phyloP scores from a whole-genome alignment of 805 yeast species.

The Sugiyamaella qingdaonensis region DNA sequence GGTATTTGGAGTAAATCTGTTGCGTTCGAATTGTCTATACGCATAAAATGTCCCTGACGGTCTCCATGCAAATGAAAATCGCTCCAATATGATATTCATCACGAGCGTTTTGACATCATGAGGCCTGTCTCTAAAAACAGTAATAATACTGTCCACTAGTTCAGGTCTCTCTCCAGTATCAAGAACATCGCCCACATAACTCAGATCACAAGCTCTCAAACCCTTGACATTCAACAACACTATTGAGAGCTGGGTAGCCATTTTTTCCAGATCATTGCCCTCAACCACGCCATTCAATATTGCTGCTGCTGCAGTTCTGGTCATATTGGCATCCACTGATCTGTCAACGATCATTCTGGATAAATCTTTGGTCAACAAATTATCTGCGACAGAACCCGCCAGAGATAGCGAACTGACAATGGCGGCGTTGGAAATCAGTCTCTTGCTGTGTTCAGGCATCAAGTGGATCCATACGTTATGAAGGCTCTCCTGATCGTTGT shows the following conservation, averaged over 20 bases:
- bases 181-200: not conserved
- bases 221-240: not conserved
- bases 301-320: not conserved
- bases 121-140: not conserved
- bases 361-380: not conserved
- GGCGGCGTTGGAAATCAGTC: not conserved
- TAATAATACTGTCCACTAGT: not conserved
- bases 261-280: not conserved
- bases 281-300: not conserved
- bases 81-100: constrained; percentile 11
- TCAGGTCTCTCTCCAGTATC: not conserved
- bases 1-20: constrained; percentile 12
- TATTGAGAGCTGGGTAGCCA: not conserved
- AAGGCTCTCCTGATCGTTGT: not conserved
- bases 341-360: not conserved
- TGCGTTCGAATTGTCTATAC: constrained; percentile 7
- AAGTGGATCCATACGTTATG: not conserved
- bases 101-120: constrained; percentile 5
- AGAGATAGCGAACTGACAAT: not conserved
- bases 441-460: not conserved
- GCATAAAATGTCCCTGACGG: constrained; percentile 8
- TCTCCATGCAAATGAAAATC: constrained; percentile 1
- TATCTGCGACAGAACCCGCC: not conserved
- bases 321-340: not conserved
- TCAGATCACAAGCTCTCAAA: not conserved